Base-by-base conservation (phyloP, 352 stramenopile species). In the Phytophthora ramorum region DNA sequence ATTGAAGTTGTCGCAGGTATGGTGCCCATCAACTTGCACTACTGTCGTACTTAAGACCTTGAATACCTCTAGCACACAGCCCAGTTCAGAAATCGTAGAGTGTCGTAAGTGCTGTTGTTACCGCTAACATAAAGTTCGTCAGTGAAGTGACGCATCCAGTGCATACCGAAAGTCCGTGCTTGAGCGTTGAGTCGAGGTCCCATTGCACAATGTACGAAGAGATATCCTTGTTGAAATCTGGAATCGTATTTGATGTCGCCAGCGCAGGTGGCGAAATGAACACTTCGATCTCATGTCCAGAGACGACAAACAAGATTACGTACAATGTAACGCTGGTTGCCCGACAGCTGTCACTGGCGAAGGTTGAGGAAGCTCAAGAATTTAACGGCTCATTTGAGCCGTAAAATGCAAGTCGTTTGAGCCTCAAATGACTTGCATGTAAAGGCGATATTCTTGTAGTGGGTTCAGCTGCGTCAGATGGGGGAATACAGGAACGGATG, bases 171-270 rank as follows among this genome's bases (percentile, higher is more conserved):
- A 82, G 71, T 0, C 83, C 85, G 50, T 95, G 87, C 54, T 88
- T 90, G 52, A 97, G 97, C 16, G 79, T 75, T 19, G 71, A 63
- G 3, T 60, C 61, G 12, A 83, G 65, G 46, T 98, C 90, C 91
- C 92, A 98, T 69, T 98, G 93, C 3, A 98, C 78, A 50, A 94
- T 86, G 65, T 97, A 98, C 6, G 83, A 82, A 19, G 79, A 85
- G 43, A 98, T 97, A 51, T 97, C 90, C 43, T 87, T 90, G 72
- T 92, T 93, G 58, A 85, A 84, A 43, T 82, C 79, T 8, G 85
- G 81, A 37, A 72, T 86, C 47, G 87, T 73, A 55, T 81, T 89
- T 40, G 72, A 73, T 0, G 70, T 70, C 2, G 74, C 63, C 5
- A 92, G 54, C 0, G 72, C 45, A 12, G 95, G 95, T 22, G 93